Conservation (phyloP, 148 eudicot species). For the Chenopodium album region DNA sequence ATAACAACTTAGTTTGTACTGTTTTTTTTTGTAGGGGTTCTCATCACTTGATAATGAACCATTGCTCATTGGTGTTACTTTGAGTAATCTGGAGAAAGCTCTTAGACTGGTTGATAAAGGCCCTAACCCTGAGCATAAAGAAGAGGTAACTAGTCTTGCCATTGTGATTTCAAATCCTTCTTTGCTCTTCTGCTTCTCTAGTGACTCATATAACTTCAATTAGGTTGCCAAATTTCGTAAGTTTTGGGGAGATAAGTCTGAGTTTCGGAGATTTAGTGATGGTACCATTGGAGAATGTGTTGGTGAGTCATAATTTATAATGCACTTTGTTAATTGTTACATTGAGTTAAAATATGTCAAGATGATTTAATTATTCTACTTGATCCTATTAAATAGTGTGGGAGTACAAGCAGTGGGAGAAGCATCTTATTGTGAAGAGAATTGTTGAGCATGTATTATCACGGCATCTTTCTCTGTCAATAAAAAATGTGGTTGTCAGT, state of each 20-base stretch:
- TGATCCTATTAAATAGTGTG: slow-evolving; percentile 45
- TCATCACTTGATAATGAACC: slow-evolving; percentile 63
- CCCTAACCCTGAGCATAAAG: slow-evolving; percentile 76
- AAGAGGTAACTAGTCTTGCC: slow-evolving; percentile 51
- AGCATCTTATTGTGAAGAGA: slow-evolving; percentile 71
- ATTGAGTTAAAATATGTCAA: slow-evolving; percentile 5
- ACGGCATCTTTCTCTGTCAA: slow-evolving; percentile 68
- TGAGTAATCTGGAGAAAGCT: slow-evolving; percentile 59
- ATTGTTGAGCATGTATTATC: slow-evolving; percentile 67
- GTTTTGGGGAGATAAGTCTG: slow-evolving; percentile 93
- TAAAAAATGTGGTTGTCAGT: slow-evolving; percentile 46
- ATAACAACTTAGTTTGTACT: background rate
- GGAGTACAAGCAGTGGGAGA: slow-evolving; percentile 74
- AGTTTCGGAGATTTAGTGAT: slow-evolving; percentile 73
- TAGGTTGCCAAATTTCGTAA: slow-evolving; percentile 69
- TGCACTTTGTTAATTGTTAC: background rate
- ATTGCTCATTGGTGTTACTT: slow-evolving; percentile 63
- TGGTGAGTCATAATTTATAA: slow-evolving; percentile 50
- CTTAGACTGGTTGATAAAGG: slow-evolving; percentile 69
- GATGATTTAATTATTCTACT: background rate
- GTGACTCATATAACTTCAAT: slow-evolving; percentile 15
- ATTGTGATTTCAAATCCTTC: slow-evolving; percentile 9
- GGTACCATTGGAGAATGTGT: slow-evolving; percentile 83
- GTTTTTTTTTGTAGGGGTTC: slow-evolving; percentile 49
- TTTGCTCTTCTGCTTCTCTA: slow-evolving; percentile 2